Evolutionary conservation across 371 early-diverging fungal genomes (phyloP).

Genomic region (Choanephora cucurbitarum): DNA sequence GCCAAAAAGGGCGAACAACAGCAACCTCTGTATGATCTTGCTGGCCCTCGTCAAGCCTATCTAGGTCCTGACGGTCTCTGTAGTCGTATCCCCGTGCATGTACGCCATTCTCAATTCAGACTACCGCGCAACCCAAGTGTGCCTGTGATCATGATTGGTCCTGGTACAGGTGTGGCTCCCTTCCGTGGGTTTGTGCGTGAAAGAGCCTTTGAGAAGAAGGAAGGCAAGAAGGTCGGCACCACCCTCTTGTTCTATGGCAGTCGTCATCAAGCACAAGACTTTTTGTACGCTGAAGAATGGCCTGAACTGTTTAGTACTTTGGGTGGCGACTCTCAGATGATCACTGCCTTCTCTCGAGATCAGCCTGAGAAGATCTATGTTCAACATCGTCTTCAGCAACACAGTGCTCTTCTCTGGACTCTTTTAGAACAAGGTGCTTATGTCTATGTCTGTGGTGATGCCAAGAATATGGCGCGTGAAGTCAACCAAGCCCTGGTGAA

Average conservation of each 20-base stretch:
- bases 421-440: constrained; percentile 71
- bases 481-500: constrained; percentile 70
- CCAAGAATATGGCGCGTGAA: constrained; percentile 95
- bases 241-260: constrained; percentile 94
- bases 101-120: constrained; percentile 86
- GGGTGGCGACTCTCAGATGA: constrained; percentile 61
- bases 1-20: neutral
- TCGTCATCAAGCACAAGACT: constrained; percentile 81
- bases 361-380: constrained; percentile 84
- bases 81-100: constrained; percentile 74
- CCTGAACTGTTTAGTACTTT: constrained; percentile 58
- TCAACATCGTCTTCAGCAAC: constrained; percentile 74
- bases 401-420: constrained; percentile 71
- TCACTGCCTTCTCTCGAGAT: constrained; percentile 91
- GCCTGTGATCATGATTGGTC: constrained; percentile 96
- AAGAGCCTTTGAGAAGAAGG: constrained; percentile 65
- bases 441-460: constrained; percentile 95
- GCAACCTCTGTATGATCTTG: constrained; percentile 45
- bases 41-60: constrained; percentile 50
- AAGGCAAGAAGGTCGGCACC: constrained; percentile 71
- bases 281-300: constrained; percentile 88
- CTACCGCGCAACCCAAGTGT: constrained; percentile 76
- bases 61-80: neutral
- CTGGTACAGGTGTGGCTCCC: constrained; percentile 98
- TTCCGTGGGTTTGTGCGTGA: constrained; percentile 96